A percentile compares a stretch with the other conserved stretches of the same genome.
Evolutionary conservation across 176 grass and related monocot species (phyloP).

Genomic region (Dendrocalamus sinicus): DNA sequence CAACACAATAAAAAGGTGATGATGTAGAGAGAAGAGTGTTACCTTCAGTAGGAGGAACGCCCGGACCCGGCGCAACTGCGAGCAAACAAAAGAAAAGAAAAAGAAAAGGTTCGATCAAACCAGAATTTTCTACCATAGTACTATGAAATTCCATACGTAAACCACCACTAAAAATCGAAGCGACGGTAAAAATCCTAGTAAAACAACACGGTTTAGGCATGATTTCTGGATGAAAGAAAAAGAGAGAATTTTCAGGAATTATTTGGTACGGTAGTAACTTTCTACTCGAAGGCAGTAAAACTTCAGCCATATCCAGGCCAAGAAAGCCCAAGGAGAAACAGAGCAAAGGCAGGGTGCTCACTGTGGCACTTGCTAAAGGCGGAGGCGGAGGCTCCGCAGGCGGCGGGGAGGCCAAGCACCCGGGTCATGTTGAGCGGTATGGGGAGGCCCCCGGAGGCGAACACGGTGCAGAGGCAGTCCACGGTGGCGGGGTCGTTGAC

Average conservation of each 20-base stretch:
- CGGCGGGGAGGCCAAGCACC: constrained; percentile 43
- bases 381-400: constrained; percentile 34
- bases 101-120: background rate
- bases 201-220: background rate
- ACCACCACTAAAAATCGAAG: background rate
- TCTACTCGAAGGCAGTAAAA: background rate
- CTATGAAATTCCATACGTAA: background rate
- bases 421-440: constrained; percentile 40
- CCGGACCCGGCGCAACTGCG: constrained; percentile 35
- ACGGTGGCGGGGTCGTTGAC: constrained; percentile 19
- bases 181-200: background rate
- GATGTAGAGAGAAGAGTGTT: constrained; percentile 13
- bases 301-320: background rate
- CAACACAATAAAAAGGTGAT: background rate
- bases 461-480: constrained; percentile 47
- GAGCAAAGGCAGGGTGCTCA: background rate
- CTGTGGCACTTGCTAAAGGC: constrained; percentile 45
- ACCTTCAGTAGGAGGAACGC: constrained; percentile 31
- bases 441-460: background rate
- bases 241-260: too few relatives aligned
- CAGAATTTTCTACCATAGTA: background rate
- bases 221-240: background rate
- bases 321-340: background rate
- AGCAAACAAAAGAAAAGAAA: constrained; percentile 4
- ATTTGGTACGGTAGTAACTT: background rate